Evolutionary conservation across 2,329 filamentous ascomycete species (phyloP).

Genomic region (Colletotrichum scovillei): DNA sequence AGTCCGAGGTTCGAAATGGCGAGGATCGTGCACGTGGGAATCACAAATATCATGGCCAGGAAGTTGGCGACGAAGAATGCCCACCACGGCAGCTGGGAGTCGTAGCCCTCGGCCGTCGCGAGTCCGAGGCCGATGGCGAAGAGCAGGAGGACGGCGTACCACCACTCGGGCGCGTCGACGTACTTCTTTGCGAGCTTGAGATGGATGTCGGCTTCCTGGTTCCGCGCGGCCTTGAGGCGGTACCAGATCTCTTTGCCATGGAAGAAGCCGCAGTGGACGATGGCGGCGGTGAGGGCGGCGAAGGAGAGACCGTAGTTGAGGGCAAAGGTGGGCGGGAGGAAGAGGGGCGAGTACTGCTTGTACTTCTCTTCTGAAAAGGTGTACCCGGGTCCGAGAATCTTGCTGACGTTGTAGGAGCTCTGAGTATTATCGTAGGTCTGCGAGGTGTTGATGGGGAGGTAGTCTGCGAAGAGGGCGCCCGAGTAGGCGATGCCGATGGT

Average conservation of each 20-base stretch:
- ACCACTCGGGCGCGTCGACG: slow-evolving; percentile 68
- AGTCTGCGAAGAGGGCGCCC: slow-evolving; percentile 60
- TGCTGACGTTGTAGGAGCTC: slow-evolving; percentile 59
- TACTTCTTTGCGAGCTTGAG: slow-evolving; percentile 68
- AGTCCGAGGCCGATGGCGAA: slow-evolving; percentile 61
- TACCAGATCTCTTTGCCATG: slow-evolving; percentile 60
- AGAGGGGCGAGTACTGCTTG: slow-evolving; percentile 45
- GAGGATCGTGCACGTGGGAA: slow-evolving; percentile 59
- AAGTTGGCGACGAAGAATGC: slow-evolving; percentile 50
- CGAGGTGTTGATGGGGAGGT: slow-evolving; percentile 66
- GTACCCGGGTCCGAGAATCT: slow-evolving; percentile 63
- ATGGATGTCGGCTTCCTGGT: slow-evolving; percentile 66
- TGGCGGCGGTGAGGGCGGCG: slow-evolving; percentile 63
- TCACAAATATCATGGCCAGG: slow-evolving; percentile 15
- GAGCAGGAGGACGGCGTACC: slow-evolving; percentile 64
- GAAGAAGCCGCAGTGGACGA: slow-evolving; percentile 64
- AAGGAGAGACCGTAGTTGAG: slow-evolving; percentile 51
- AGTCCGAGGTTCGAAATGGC: slow-evolving; percentile 37
- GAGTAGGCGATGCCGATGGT: slow-evolving; percentile 60
- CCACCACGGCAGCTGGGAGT: slow-evolving; percentile 61
- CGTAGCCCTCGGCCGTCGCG: slow-evolving; percentile 63
- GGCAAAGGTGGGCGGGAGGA: slow-evolving; percentile 64
- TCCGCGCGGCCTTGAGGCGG: slow-evolving; percentile 45
- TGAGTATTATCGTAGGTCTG: slow-evolving; percentile 69
- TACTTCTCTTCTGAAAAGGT: slow-evolving; percentile 72